Conservation (phyloP, 202 grass and related monocot genomes). For the Eragrostis tef region DNA sequence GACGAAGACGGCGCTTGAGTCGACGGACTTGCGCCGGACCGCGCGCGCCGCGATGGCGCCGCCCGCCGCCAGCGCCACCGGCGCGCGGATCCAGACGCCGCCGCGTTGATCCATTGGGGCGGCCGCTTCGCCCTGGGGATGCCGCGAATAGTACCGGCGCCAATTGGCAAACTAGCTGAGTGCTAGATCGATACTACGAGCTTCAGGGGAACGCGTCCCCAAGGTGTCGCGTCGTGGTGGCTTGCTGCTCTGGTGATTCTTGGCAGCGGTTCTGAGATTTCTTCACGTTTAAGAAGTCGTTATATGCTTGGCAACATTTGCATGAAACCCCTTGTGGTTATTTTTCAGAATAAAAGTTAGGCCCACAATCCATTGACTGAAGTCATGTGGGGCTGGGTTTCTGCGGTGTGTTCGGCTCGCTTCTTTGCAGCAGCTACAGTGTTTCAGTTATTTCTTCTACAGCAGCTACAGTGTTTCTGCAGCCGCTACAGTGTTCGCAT, state of each 20-base stretch:
- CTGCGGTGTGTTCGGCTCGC: too few species aligned
- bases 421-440: too few species aligned
- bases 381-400: too few species aligned
- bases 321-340: neutral
- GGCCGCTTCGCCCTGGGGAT: neutral
- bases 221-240: neutral
- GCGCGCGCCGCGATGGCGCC: slow-evolving; percentile 66
- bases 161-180: neutral
- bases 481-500: too few species aligned
- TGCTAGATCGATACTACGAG: slow-evolving; percentile 2
- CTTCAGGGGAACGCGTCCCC: slow-evolving; percentile 27
- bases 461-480: too few species aligned
- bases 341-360: neutral
- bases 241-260: slow-evolving; percentile 6
- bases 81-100: slow-evolving; percentile 59
- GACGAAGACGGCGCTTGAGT: slow-evolving; percentile 69
- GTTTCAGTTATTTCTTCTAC: too few species aligned
- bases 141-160: neutral
- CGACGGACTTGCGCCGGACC: slow-evolving; percentile 73
- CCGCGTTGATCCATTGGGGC: slow-evolving; percentile 44
- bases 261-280: slow-evolving; percentile 23
- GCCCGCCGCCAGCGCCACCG: slow-evolving; percentile 56
- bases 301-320: slow-evolving; percentile 22
- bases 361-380: too few species aligned
- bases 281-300: slow-evolving; percentile 32